A percentile compares a stretch with the other conserved stretches of the same genome.
phyloP scores from a whole-genome alignment of 805 yeast species.

The Kodamaea kaohsiungensis region DNA sequence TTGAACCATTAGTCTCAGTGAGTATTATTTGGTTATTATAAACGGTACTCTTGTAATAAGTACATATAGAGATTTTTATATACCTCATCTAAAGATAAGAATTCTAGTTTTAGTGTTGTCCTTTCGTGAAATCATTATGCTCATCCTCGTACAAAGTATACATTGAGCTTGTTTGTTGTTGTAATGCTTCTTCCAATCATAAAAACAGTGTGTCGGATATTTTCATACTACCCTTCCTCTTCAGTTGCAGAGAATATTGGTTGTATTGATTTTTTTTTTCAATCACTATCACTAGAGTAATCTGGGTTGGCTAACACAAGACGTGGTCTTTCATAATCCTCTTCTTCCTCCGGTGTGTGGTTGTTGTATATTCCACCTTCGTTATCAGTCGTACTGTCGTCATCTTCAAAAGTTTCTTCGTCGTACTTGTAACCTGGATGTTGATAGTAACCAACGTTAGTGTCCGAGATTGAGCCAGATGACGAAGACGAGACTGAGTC shows the following conservation, averaged over 20 bases:
- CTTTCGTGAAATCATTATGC: neutral
- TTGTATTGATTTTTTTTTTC: neutral
- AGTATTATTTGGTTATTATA: neutral
- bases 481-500: slow-evolving; percentile 28
- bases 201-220: neutral
- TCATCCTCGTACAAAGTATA: neutral
- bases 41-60: neutral
- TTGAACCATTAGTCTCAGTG: neutral
- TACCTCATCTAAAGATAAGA: neutral
- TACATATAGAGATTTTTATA: neutral
- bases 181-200: neutral
- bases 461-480: slow-evolving; percentile 30
- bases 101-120: neutral
- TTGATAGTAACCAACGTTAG: slow-evolving; percentile 37
- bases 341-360: slow-evolving; percentile 22
- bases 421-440: slow-evolving; percentile 39
- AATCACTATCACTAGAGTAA: slow-evolving; percentile 37
- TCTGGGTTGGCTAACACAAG: slow-evolving; percentile 63
- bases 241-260: neutral
- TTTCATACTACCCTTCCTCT: no score
- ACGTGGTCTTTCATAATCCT: slow-evolving; percentile 40
- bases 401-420: slow-evolving; percentile 18
- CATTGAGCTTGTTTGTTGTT: neutral
- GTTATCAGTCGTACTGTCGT: slow-evolving; percentile 13
- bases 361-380: slow-evolving; percentile 8